phyloP scores from a whole-genome alignment of 176 grass and related monocot species.

The Zea luxurians region DNA sequence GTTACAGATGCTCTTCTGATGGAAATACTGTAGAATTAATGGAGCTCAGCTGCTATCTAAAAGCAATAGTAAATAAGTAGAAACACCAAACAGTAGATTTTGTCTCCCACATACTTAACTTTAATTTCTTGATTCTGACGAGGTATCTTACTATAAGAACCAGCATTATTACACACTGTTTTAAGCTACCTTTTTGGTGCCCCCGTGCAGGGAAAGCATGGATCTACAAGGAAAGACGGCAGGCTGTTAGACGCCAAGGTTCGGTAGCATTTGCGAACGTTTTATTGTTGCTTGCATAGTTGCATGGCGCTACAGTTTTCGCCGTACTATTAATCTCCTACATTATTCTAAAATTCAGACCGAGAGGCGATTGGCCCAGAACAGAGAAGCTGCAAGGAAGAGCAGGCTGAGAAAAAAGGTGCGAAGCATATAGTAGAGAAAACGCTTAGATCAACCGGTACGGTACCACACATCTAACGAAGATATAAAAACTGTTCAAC shows the following conservation, averaged over 20 bases:
- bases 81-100: slow-evolving; percentile 31
- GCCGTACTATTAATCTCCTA: slow-evolving; percentile 26
- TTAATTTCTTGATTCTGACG: slow-evolving; percentile 4
- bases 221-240: slow-evolving; percentile 64
- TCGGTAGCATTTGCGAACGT: slow-evolving; percentile 27
- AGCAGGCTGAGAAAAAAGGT: slow-evolving; percentile 98
- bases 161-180: slow-evolving; percentile 34
- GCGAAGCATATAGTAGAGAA: background rate
- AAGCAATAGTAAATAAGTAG: slow-evolving; percentile 9
- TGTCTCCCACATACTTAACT: slow-evolving; percentile 21
- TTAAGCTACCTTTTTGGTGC: slow-evolving; percentile 29
- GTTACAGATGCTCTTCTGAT: slow-evolving; percentile 12
- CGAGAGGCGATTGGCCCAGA: slow-evolving; percentile 83
- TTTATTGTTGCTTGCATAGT: slow-evolving; percentile 3
- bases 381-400: slow-evolving; percentile 97
- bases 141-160: slow-evolving; percentile 38
- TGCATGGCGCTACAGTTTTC: slow-evolving; percentile 34
- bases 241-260: slow-evolving; percentile 76
- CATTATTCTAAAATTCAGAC: slow-evolving; percentile 49
- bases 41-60: slow-evolving; percentile 1
- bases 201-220: slow-evolving; percentile 66
- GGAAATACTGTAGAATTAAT: slow-evolving; percentile 10
- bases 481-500: background rate
- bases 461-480: background rate
- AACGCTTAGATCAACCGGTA: background rate